Percentiles rank a stretch among this genome's conserved stretches.
Evolutionary conservation across 345 rosid genomes (phyloP).

Genomic region (Tarenaya hassleriana): DNA sequence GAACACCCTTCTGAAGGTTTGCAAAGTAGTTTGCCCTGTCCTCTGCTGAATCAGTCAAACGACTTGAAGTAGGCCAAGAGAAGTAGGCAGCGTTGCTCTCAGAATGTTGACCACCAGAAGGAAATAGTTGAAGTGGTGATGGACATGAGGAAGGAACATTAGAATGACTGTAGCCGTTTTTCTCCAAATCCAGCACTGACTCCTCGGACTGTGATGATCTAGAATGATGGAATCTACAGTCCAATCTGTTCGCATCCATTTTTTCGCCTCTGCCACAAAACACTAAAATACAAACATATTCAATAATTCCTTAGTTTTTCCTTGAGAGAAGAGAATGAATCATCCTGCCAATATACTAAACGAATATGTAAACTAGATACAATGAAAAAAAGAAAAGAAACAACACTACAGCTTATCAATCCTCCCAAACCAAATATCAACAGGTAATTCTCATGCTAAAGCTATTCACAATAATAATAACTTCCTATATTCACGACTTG

Average conservation of each 20-base stretch:
- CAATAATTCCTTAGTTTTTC: too few relatives aligned
- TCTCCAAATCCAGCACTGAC: constrained; percentile 58
- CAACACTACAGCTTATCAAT: constrained; percentile 7
- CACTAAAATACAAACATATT: too few relatives aligned
- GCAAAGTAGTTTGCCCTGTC: constrained; percentile 69
- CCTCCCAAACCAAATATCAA: constrained; percentile 1
- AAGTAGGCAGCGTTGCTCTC: constrained; percentile 64
- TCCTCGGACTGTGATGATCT: constrained; percentile 58
- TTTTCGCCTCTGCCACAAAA: not conserved
- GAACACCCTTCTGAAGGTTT: constrained; percentile 68
- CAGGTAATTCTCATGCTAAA: not conserved
- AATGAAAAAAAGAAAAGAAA: not conserved
- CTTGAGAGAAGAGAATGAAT: too few relatives aligned
- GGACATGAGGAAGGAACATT: constrained; percentile 48
- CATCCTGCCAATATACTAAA: constrained; percentile 1
- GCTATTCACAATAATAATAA: too few relatives aligned
- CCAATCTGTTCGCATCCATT: constrained; percentile 48
- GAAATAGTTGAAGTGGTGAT: constrained; percentile 53
- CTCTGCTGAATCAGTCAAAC: constrained; percentile 55
- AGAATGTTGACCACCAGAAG: constrained; percentile 64
- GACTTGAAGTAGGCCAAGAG: constrained; percentile 72
- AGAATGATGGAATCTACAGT: constrained; percentile 39
- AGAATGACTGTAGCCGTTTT: constrained; percentile 40
- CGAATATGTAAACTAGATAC: not conserved
- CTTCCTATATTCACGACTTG: too few relatives aligned